Evolutionary conservation across 768 basidiomycete species (phyloP).

Genomic region (Russula olivacea): DNA sequence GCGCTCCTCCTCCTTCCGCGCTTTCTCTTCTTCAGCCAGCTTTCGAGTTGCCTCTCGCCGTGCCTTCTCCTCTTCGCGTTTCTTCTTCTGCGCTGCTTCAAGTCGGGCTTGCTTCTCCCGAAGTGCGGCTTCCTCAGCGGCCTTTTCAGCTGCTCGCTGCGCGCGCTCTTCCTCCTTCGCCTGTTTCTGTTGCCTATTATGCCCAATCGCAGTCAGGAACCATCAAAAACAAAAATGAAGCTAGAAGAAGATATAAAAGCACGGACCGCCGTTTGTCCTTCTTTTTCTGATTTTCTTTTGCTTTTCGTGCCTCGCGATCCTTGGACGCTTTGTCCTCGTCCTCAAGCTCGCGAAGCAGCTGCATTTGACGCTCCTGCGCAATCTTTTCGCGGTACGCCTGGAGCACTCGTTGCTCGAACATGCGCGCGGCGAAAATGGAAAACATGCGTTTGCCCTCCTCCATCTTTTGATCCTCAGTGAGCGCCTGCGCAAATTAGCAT

Average conservation of each 20-base stretch:
- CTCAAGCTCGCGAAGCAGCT: conserved; percentile 89
- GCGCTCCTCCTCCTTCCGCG: conserved; percentile 77
- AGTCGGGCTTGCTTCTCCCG: conserved; percentile 70
- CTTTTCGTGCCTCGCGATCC: conserved; percentile 88
- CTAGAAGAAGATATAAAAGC: conserved; percentile 5
- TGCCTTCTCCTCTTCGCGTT: conserved; percentile 80
- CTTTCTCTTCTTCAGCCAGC: conserved; percentile 76
- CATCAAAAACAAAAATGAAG: conserved; percentile 12
- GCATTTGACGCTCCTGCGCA: conserved; percentile 90
- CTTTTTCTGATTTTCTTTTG: conserved; percentile 95
- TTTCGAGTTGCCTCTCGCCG: conserved; percentile 71
- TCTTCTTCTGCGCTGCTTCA: conserved; percentile 77
- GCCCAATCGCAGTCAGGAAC: not conserved
- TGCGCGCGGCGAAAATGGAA: conserved; percentile 97
- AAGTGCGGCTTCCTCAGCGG: conserved; percentile 74
- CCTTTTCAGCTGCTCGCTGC: conserved; percentile 74
- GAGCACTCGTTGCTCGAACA: conserved; percentile 98
- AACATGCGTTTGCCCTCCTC: conserved; percentile 99
- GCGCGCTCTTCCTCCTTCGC: conserved; percentile 92
- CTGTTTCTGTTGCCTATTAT: conserved; percentile 74
- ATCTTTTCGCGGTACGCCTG: conserved; percentile 96
- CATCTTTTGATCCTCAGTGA: conserved; percentile 98
- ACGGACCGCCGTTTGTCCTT: conserved; percentile 94
- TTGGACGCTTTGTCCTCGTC: conserved; percentile 85
- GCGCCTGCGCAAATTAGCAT: conserved; percentile 39